phyloP scores from a whole-genome alignment of 208 protist species.

The Leishmania lainsoni region DNA sequence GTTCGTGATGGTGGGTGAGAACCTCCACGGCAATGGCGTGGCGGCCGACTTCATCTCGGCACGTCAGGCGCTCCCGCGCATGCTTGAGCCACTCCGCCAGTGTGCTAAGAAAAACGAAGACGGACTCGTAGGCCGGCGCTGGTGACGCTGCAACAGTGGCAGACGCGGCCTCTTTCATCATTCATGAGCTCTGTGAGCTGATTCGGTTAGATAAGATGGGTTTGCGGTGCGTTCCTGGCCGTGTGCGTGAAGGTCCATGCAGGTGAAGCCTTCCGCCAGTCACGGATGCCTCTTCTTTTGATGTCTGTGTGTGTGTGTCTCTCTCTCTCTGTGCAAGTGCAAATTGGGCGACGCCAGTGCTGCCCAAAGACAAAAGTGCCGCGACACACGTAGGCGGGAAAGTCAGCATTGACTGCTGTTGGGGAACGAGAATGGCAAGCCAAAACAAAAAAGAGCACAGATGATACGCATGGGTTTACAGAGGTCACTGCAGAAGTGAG shows the following conservation, averaged over 20 bases:
- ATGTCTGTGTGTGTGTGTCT: not conserved
- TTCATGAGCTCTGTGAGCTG: not conserved
- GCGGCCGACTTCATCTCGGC: not conserved
- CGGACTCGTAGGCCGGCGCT: slow-evolving; percentile 8
- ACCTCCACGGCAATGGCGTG: slow-evolving; percentile 7
- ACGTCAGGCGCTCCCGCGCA: slow-evolving; percentile 7
- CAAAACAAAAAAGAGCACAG: not conserved
- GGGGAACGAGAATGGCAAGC: not conserved
- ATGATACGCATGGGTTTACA: not conserved
- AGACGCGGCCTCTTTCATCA: not conserved
- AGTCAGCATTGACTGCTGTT: not conserved
- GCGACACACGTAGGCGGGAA: not conserved
- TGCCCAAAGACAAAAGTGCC: not conserved
- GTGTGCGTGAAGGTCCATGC: not conserved
- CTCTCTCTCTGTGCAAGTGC: not conserved
- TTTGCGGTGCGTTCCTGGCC: not conserved
- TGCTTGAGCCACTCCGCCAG: slow-evolving; percentile 8
- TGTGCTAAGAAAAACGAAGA: not conserved
- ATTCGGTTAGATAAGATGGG: not conserved
- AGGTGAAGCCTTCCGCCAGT: not conserved
- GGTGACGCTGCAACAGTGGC: not conserved
- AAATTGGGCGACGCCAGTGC: not conserved
- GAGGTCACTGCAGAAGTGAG: not conserved
- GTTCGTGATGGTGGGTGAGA: not conserved
- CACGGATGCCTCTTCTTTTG: not conserved